phyloP scores from a whole-genome alignment of 1,139 yeast species.

The Keqinozyma sinolaborantium region DNA sequence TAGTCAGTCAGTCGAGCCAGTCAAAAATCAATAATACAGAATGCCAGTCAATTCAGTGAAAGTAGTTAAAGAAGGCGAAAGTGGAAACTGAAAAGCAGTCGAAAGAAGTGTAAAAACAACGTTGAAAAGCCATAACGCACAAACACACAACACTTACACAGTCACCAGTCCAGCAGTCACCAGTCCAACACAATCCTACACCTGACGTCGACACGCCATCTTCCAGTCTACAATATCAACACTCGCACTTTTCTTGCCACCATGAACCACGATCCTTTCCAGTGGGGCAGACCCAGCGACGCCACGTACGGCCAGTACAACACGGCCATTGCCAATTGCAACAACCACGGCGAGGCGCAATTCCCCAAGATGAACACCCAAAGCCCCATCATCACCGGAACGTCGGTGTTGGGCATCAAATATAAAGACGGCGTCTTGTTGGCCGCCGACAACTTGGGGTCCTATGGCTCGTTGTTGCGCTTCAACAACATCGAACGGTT shows the following conservation, averaged over 20 bases:
- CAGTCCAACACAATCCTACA: too few relatives aligned
- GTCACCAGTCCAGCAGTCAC: too few relatives aligned
- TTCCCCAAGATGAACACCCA: conserved; percentile 85
- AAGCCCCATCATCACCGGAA: conserved; percentile 94
- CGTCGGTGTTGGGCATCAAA: conserved; percentile 89
- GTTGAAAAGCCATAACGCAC: too few relatives aligned
- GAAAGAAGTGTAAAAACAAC: too few relatives aligned
- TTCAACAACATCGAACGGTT: conserved; percentile 84
- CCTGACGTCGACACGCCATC: too few relatives aligned
- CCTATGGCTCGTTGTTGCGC: conserved; percentile 90
- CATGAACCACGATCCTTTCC: conserved; percentile 94
- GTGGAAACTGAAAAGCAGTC: too few relatives aligned
- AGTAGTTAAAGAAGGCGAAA: too few relatives aligned
- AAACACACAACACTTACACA: too few relatives aligned
- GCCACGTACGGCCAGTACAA: conserved; percentile 79
- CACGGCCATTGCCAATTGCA: conserved; percentile 62
- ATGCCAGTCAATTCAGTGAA: too few relatives aligned
- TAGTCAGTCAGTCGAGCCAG: background rate
- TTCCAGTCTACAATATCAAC: too few relatives aligned
- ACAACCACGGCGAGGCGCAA: conserved; percentile 12
- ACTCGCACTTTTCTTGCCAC: conserved; percentile 5
- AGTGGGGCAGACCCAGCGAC: conserved; percentile 94
- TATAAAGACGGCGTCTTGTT: conserved; percentile 85
- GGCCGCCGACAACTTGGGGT: conserved; percentile 93
- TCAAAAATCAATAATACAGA: too few relatives aligned